Evolutionary conservation across 352 stramenopile genomes (phyloP).

Genomic region (Aphanomyces astaci): DNA sequence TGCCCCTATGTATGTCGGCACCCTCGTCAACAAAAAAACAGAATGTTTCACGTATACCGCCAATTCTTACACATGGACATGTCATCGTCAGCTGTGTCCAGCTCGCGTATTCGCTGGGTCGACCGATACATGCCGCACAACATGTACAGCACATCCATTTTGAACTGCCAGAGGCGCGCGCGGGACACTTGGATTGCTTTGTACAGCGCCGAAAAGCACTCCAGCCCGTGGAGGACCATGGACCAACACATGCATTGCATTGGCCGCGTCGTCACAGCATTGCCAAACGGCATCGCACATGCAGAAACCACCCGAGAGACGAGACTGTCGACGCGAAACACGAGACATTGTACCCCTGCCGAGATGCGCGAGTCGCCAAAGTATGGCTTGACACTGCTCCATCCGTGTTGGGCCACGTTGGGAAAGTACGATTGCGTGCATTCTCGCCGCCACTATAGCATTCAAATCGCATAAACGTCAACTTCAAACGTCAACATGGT

Average conservation of each 20-base stretch:
- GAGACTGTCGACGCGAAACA: neutral
- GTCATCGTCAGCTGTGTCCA: neutral
- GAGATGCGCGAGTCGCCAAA: conserved; percentile 15
- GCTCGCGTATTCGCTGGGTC: neutral
- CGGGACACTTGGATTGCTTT: neutral
- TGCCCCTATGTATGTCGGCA: neutral
- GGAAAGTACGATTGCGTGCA: conserved; percentile 9
- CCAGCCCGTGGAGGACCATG: neutral
- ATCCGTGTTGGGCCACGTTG: conserved; percentile 7
- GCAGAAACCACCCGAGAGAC: neutral
- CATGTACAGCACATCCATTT: conserved; percentile 15
- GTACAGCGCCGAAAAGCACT: conserved; percentile 7
- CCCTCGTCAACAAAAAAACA: neutral
- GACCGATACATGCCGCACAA: neutral
- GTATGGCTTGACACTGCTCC: conserved; percentile 7
- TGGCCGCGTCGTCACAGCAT: neutral
- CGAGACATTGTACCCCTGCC: conserved; percentile 2
- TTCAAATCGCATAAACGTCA: neutral
- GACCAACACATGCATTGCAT: neutral
- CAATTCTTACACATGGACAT: neutral
- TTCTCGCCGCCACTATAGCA: neutral
- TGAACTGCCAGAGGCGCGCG: conserved; percentile 14
- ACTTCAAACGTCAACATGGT: too few relatives aligned
- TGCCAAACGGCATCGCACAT: neutral
- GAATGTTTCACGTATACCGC: too few relatives aligned